phyloP scores from a whole-genome alignment of 208 protist genomes.

The Histomonas meleagridis region DNA sequence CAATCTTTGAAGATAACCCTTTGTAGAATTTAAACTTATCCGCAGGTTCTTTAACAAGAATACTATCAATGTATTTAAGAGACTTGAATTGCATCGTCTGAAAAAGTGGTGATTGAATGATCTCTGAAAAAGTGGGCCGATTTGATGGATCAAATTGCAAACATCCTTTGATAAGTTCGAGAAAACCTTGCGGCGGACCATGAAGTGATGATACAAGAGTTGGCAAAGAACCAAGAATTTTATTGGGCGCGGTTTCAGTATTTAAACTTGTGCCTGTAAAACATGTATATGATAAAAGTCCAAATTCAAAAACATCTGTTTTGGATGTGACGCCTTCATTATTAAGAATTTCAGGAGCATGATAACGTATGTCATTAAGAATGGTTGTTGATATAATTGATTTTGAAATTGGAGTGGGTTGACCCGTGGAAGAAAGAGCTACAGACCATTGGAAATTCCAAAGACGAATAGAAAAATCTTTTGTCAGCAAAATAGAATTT shows the following conservation, averaged over 20 bases:
- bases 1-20: background rate
- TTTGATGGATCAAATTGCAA: background rate
- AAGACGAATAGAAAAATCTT: background rate
- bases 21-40: constrained; percentile 35
- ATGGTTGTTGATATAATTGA: background rate
- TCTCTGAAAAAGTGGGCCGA: background rate
- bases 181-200: background rate
- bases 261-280: background rate
- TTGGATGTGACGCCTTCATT: background rate
- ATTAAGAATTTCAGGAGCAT: background rate
- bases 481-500: background rate
- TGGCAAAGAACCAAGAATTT: background rate
- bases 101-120: background rate
- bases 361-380: background rate
- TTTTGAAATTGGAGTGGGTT: background rate
- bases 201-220: background rate
- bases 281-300: background rate
- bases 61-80: background rate
- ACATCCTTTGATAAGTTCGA: background rate
- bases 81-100: background rate
- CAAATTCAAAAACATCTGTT: background rate
- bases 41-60: background rate
- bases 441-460: background rate
- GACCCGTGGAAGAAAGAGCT: background rate
- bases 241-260: background rate